Conservation (phyloP, 176 grass and related monocot species). For the Pharus latifolius region DNA sequence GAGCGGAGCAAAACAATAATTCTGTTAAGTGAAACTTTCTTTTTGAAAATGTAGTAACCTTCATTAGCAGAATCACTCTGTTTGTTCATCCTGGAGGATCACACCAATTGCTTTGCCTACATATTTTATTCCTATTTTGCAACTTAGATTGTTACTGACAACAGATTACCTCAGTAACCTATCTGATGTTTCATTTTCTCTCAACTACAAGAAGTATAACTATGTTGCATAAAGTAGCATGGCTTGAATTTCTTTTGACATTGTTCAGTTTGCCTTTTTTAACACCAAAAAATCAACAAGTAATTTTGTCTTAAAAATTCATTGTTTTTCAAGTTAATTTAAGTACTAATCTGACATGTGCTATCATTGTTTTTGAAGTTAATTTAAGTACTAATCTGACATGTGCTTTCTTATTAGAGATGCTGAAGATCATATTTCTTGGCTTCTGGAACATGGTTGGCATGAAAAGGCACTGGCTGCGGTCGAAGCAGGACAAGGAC, state of each 20-base stretch:
- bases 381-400: no score
- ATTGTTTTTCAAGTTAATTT: not conserved
- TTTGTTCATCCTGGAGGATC: not conserved
- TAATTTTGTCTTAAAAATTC: not conserved
- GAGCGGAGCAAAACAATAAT: slow-evolving; percentile 2
- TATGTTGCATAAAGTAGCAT: not conserved
- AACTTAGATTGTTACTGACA: not conserved
- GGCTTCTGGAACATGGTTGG: slow-evolving; percentile 96
- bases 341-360: no score
- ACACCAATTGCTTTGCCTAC: not conserved
- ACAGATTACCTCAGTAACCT: not conserved
- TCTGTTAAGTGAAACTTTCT: not conserved
- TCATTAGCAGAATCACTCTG: not conserved
- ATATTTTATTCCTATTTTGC: not conserved
- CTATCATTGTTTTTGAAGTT: no score
- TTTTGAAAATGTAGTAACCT: not conserved
- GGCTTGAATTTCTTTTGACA: slow-evolving; percentile 3
- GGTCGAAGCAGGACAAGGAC: slow-evolving; percentile 80
- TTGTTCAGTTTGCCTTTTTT: not conserved
- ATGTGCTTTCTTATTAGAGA: slow-evolving; percentile 58
- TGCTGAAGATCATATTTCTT: slow-evolving; percentile 98
- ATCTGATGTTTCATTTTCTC: not conserved
- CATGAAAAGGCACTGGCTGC: slow-evolving; percentile 99
- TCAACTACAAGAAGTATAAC: not conserved
- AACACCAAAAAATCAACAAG: not conserved